Evolutionary conservation across 306 rosid genomes (phyloP).

Genomic region (Hippophae rhamnoides): DNA sequence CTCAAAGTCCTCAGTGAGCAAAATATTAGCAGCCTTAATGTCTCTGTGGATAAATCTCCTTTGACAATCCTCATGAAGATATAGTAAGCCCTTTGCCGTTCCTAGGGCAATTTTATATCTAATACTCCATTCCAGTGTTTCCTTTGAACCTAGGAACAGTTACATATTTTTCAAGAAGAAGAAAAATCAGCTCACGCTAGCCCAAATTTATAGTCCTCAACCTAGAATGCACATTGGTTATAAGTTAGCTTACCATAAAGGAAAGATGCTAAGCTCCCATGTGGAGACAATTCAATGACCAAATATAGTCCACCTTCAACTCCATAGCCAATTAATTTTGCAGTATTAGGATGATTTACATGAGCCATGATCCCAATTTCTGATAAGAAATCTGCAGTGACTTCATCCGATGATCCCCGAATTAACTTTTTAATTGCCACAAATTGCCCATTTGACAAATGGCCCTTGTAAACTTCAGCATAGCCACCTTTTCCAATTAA

Average conservation of each 20-base stretch:
- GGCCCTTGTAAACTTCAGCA: constrained; percentile 87
- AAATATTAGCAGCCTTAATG: constrained; percentile 90
- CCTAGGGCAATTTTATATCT: constrained; percentile 84
- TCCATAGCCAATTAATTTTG: constrained; percentile 84
- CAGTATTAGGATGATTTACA: constrained; percentile 78
- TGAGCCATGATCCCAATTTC: constrained; percentile 94
- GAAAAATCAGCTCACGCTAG: not conserved
- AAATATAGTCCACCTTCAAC: constrained; percentile 91
- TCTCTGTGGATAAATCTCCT: constrained; percentile 95
- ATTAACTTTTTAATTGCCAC: constrained; percentile 76
- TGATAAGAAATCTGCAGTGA: constrained; percentile 59
- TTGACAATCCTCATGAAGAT: constrained; percentile 90
- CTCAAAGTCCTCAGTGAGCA: constrained; percentile 69
- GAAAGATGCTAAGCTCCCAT: constrained; percentile 81
- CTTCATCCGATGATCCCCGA: constrained; percentile 75
- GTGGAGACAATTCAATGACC: constrained; percentile 72
- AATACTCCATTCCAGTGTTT: constrained; percentile 62
- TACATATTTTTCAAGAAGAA: not conserved
- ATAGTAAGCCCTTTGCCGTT: constrained; percentile 62
- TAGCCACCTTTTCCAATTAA: constrained; percentile 95
- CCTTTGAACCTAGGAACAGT: constrained; percentile 47
- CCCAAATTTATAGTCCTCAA: not conserved
- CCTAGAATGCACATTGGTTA: not conserved
- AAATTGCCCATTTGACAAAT: constrained; percentile 50
- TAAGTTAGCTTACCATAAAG: constrained; percentile 47